These are phyloP conservation scores for Amanita muscaria DNA, from an alignment of 768 basidiomycete genomes.

Conservation along the genomic window DNA sequence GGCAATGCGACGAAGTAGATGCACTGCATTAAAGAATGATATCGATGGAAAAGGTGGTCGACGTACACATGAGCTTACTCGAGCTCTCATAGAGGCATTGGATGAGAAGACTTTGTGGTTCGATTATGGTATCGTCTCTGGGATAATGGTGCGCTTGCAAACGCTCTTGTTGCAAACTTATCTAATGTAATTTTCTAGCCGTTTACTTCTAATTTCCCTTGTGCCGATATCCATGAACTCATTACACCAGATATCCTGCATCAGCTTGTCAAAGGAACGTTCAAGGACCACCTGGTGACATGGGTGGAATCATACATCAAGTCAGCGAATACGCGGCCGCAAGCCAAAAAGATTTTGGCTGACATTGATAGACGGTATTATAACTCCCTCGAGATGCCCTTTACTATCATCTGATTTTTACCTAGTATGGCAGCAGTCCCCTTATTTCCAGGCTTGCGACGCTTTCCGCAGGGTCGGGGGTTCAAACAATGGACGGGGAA, in stretches of 20 bases:
- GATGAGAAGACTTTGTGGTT: neutral
- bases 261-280: constrained; percentile 28
- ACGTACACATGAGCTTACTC: neutral
- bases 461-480: no score
- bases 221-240: constrained; percentile 26
- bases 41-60: neutral
- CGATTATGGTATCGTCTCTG: neutral
- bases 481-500: no score
- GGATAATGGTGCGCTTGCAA: neutral
- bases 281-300: constrained; percentile 29
- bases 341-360: neutral
- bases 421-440: no score
- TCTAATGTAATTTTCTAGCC: constrained; percentile 17
- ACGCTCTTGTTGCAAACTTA: no score
- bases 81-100: no score
- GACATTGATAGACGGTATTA: neutral
- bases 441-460: no score
- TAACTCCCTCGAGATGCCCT: neutral
- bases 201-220: constrained; percentile 25
- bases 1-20: neutral
- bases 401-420: no score
- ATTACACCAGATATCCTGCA: constrained; percentile 25
- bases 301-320: constrained; percentile 24
- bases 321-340: neutral
- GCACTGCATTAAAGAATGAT: neutral